Evolutionary conservation across 768 basidiomycete species (phyloP).

Genomic region (Mycena galopus): DNA sequence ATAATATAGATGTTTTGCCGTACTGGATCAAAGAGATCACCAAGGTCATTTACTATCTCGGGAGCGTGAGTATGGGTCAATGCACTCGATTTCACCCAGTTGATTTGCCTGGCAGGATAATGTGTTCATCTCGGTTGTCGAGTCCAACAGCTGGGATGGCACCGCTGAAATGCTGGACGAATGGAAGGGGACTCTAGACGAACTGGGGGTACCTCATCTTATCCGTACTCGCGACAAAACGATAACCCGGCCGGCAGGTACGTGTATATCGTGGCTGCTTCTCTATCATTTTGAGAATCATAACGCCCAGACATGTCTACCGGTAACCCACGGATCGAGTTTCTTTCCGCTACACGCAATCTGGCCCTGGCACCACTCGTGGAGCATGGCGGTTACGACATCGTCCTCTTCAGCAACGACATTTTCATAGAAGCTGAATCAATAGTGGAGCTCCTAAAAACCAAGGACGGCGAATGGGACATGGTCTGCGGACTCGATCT

Average conservation of each 20-base stretch:
- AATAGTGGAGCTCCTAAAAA: conserved; percentile 55
- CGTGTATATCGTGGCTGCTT: background rate
- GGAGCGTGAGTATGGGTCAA: conserved; percentile 32
- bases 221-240: conserved; percentile 46
- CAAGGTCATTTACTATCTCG: conserved; percentile 53
- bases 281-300: background rate
- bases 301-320: conserved; percentile 37
- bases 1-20: conserved; percentile 53
- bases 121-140: conserved; percentile 44
- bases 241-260: conserved; percentile 38
- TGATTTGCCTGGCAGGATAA: conserved; percentile 42
- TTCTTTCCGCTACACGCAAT: conserved; percentile 55
- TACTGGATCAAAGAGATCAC: conserved; percentile 54
- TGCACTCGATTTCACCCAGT: background rate
- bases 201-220: conserved; percentile 42
- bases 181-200: conserved; percentile 42
- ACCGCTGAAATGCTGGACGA: conserved; percentile 47
- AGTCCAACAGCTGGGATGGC: conserved; percentile 51
- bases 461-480: conserved; percentile 54
- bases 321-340: conserved; percentile 48
- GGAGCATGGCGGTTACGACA: conserved; percentile 51
- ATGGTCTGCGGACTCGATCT: conserved; percentile 61
- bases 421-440: conserved; percentile 54
- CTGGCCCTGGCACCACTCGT: conserved; percentile 56
- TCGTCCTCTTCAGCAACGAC: conserved; percentile 59